These are phyloP conservation scores for Coemansia sp. DNA, from an alignment of 192 early-diverging fungal genomes.

Conservation along the genomic window DNA sequence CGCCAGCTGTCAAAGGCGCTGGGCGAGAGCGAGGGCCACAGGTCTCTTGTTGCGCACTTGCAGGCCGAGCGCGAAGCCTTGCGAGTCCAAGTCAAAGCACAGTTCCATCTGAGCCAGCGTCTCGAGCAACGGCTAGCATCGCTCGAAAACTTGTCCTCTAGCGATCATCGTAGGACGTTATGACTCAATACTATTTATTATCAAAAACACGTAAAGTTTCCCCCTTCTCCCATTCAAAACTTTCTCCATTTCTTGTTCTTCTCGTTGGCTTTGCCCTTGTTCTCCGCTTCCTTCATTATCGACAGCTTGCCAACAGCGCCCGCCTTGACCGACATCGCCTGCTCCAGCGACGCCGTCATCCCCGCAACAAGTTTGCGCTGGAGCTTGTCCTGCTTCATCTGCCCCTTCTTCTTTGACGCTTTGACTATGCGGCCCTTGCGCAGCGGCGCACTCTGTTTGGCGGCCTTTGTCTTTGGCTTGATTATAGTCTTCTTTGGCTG, in stretches of 20 bases:
- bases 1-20: constrained; percentile 37
- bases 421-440: constrained; percentile 45
- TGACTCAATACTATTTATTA: neutral
- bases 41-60: constrained; percentile 31
- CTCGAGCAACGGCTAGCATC: constrained; percentile 41
- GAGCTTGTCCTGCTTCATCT: constrained; percentile 33
- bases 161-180: constrained; percentile 11
- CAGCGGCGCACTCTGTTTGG: constrained; percentile 5
- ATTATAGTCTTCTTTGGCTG: constrained; percentile 37
- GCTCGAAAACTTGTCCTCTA: neutral
- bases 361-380: constrained; percentile 44
- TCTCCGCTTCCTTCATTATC: constrained; percentile 63
- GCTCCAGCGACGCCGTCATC: constrained; percentile 45
- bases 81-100: constrained; percentile 45
- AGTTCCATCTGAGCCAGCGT: constrained; percentile 50
- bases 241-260: constrained; percentile 38
- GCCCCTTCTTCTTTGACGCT: constrained; percentile 33
- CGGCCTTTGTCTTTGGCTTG: constrained; percentile 12
- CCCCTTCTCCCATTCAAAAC: neutral
- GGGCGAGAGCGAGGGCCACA: constrained; percentile 33
- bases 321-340: constrained; percentile 66
- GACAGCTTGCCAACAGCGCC: constrained; percentile 68
- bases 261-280: constrained; percentile 54
- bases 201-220: no score
- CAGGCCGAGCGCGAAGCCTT: constrained; percentile 44